These are phyloP conservation scores for Rhodamnia argentea DNA, from an alignment of 345 rosid species.

Conservation along the genomic window DNA sequence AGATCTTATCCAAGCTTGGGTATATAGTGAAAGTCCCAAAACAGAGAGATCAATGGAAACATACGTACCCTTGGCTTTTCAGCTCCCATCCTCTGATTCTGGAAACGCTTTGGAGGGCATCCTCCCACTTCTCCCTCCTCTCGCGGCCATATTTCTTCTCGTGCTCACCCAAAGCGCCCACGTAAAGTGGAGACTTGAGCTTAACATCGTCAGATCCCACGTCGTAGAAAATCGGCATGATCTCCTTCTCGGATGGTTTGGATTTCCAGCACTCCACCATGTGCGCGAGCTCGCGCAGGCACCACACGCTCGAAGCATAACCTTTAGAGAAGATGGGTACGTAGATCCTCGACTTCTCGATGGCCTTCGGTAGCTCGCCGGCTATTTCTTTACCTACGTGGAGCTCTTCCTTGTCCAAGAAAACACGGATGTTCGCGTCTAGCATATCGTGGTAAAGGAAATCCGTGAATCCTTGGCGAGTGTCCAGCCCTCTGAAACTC, in stretches of 20 bases:
- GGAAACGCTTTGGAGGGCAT: background rate
- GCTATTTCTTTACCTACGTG: background rate
- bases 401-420: background rate
- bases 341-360: background rate
- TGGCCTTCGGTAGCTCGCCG: background rate
- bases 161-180: background rate
- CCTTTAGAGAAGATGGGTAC: background rate
- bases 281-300: background rate
- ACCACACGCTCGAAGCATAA: background rate
- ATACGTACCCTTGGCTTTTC: background rate
- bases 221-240: background rate
- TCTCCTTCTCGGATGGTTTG: background rate
- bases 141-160: background rate
- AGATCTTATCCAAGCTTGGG: background rate
- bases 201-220: background rate
- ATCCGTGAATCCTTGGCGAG: background rate
- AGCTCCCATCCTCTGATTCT: background rate
- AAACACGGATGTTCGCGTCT: background rate
- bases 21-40: background rate
- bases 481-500: background rate
- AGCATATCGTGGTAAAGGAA: background rate
- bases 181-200: background rate
- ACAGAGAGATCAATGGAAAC: no score
- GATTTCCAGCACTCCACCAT: background rate
- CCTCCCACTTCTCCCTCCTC: background rate